Base-by-base conservation (phyloP, 1,284 basidiomycete genomes). In the Microstroma glucosiphilum region DNA sequence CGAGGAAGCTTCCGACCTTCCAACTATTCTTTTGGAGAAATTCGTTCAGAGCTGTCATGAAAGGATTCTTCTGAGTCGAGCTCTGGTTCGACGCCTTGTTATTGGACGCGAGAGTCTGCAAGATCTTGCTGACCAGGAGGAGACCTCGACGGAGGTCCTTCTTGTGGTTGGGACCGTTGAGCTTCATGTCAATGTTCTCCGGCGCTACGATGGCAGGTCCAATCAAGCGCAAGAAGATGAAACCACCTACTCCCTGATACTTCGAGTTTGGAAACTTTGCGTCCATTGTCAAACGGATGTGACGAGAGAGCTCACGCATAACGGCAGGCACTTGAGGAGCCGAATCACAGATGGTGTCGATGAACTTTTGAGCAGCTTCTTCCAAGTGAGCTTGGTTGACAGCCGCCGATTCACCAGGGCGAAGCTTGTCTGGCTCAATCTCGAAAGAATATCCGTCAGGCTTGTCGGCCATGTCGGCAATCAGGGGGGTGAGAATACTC, bases 221-320 rank as follows among this genome's bases (percentile, higher is more conserved):
- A 65, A 76, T 76, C 64, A 76, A 73, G 40, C 74, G 69, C 30
- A 76, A 65, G 56, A 76, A 75, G 60, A 76, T 75, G 58, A 76
- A 71, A 26, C 73, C 74, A 4, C 73, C 74, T 11, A 75, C 71
- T 26, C 74, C 74, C 42, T 76, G 74, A 40, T 76, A 76, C 54
- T 71, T 64, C 11, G 74, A 71, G 46, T 67, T 64, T 26, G 74
- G 74, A 63, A 76, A 76, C 46, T 69, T 67, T 12, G 59, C 62
- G 54, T 76, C 74, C 54, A 75, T 71, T 25, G 75, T 62, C 21
- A 60, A 62, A 59, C 73, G 70, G 37, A 76, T 76, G 62, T 75
- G 74, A 12, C 74, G 68, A 57, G 72, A 76, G 13, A 76, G 69
- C 60, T 76, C 72, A 43, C 73, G 66, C 62, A 76, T 41, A n/a